A percentile compares a stretch with the other conserved stretches of the same genome.
Evolutionary conservation across 2,329 filamentous ascomycete genomes (phyloP).

Genomic region (Pseudogymnoascus sp.): DNA sequence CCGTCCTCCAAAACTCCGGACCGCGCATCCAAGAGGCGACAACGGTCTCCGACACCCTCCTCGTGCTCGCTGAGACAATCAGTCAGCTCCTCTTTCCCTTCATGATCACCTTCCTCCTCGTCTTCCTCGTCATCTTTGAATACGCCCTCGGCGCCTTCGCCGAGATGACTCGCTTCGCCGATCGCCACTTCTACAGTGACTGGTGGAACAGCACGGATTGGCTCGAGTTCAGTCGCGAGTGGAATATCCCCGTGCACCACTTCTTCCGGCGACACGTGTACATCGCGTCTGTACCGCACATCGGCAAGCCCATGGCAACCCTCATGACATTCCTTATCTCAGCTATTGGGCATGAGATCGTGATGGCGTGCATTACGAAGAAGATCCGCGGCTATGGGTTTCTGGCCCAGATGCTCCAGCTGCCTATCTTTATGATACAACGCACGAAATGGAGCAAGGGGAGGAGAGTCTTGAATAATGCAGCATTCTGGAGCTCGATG

Average conservation of each 20-base stretch:
- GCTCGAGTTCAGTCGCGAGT: constrained; percentile 93
- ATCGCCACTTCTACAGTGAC: constrained; percentile 83
- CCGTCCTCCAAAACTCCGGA: constrained; percentile 68
- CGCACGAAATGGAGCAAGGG: constrained; percentile 67
- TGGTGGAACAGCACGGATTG: constrained; percentile 76
- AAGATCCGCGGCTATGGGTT: constrained; percentile 94
- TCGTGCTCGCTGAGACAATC: constrained; percentile 83
- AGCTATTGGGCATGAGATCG: constrained; percentile 82
- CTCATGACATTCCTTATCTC: constrained; percentile 86
- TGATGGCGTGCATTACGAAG: constrained; percentile 97
- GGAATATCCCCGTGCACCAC: constrained; percentile 96
- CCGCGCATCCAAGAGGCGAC: constrained; percentile 39
- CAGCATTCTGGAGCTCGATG: constrained; percentile 88
- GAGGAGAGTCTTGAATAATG: constrained; percentile 72
- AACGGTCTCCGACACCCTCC: constrained; percentile 51
- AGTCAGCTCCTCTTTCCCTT: constrained; percentile 91
- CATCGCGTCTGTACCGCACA: constrained; percentile 65
- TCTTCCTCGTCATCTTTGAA: constrained; percentile 97
- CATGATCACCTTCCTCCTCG: constrained; percentile 88
- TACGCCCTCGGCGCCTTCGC: constrained; percentile 91
- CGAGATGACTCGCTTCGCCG: constrained; percentile 86
- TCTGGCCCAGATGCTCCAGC: constrained; percentile 88
- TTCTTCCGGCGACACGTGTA: constrained; percentile 95
- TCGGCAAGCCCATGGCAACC: constrained; percentile 70
- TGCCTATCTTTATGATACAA: constrained; percentile 90